These are phyloP conservation scores for Gynochthodes officinalis DNA, from an alignment of 257 asterid genomes.

Conservation along the genomic window DNA sequence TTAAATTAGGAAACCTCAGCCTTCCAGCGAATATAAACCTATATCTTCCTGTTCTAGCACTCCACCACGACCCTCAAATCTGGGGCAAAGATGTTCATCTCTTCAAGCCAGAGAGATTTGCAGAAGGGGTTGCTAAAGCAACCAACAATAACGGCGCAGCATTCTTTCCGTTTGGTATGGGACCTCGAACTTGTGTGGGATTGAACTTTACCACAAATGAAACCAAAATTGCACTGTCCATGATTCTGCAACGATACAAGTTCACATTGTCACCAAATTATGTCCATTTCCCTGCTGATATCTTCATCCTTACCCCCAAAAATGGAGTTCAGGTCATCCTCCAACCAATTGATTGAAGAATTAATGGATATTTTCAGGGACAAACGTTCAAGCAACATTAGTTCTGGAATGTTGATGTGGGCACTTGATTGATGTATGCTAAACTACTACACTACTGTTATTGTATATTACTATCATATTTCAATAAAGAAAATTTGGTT, in stretches of 20 bases:
- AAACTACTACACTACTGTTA: not conserved
- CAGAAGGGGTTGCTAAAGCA: slow-evolving; percentile 38
- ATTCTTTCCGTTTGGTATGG: slow-evolving; percentile 59
- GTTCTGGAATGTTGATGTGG: not conserved
- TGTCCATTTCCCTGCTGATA: slow-evolving; percentile 51
- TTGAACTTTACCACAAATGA: slow-evolving; percentile 48
- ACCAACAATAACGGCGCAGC: slow-evolving; percentile 41
- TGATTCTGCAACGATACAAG: slow-evolving; percentile 53
- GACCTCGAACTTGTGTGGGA: slow-evolving; percentile 71
- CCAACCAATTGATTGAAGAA: slow-evolving; percentile 10
- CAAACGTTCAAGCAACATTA: not conserved
- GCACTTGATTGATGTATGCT: too few relatives aligned
- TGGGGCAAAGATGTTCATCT: slow-evolving; percentile 65
- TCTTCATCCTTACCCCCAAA: slow-evolving; percentile 50
- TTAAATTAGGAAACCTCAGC: slow-evolving; percentile 31
- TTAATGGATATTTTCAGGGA: not conserved
- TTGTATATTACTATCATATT: not conserved
- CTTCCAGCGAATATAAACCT: slow-evolving; percentile 8
- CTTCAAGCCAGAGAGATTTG: slow-evolving; percentile 61
- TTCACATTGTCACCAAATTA: slow-evolving; percentile 46
- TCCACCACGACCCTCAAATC: slow-evolving; percentile 51
- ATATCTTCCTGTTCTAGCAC: slow-evolving; percentile 41
- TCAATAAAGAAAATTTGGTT: not conserved
- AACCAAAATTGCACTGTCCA: slow-evolving; percentile 49
- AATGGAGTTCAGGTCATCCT: slow-evolving; percentile 55